Evolutionary conservation across 306 rosid species (phyloP), one percentile per base, ranked within the genome.

Genomic region (Vicia sativa): DNA sequence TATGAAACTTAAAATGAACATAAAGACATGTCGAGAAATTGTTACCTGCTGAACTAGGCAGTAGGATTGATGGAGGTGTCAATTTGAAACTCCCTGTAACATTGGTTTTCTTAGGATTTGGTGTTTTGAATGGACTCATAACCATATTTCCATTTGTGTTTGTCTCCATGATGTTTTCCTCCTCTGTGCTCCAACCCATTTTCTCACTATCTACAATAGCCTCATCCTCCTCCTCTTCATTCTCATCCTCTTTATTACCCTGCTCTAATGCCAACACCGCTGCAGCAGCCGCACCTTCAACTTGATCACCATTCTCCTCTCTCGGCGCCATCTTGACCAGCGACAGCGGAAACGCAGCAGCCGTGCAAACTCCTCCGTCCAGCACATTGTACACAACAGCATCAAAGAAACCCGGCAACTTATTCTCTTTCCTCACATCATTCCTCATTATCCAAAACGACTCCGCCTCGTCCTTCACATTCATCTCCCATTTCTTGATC

Each of bases 381-480:
- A 80, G 16, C 2, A 67, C 80, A 38, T 71, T 77, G 11, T 70
- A 83, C 13, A 83, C 82, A 28, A 77, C 82, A 14, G 67, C 11
- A 18, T 83, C 87, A 52, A 83, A 80, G 72, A 74, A 83, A 43
- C 87, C 78, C 0, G 87, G 85, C 28, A 83, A 42, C 1, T 80
- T 83, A 26, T 45, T 80, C 4, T 77, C 87, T 42, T 68, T 80
- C 78, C 82, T 62, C 34, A 48, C 48, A 31, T 77, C 80, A 23
- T 71, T 80, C 12, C 82, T 80, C 87, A 80, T 83, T 48, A 74
- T 29, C 87, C 87, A 83, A 57, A 83, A 83, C 0, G 82, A 83
- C 7, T 77, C 85, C 11, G 48, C 14, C 41, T 77, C 80, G 0
- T 62, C 76, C 50, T 74, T 77, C 1, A 56, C 2, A 15, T 9